Base-by-base conservation (phyloP, 208 protist species). In the Acanthamoeba sp. region DNA sequence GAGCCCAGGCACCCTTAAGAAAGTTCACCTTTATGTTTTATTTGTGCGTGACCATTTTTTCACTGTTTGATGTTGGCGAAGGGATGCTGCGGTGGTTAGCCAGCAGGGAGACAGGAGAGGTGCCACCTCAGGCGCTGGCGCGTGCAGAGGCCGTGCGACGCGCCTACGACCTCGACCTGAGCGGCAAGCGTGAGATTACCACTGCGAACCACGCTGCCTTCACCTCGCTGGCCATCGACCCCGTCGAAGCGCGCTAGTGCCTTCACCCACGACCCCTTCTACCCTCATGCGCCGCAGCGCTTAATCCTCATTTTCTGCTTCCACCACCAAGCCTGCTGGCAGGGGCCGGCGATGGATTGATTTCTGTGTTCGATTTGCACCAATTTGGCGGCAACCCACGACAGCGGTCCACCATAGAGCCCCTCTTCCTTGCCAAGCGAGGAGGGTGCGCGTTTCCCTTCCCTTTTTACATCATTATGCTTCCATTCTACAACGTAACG, bases 301-400 rank as follows among this genome's bases (percentile, higher is more conserved):
- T 50, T 12, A 50, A 36, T 38, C 16, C 71, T n/a, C 10, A 12
- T 52, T 82, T 2, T 20, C 14, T 62, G 55, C 55, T 20, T 50
- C 12, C 45, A 50, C 18, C 45, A 50, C 45, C 9, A 50, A 87
- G 78, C 32, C 57, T 87, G 42, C 42, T 87, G 20, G 38, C 78
- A 42, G 78, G 78, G 7, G 14, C 78, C 16, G 48, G 42, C 6
- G 42, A 55, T 87, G 78, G 42, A 34, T 5, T 22, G 38, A 38
- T 87, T 24, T 87, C 78, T 1, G 78, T 87, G 78, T 87, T 59
- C 29, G 78, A 87, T 38, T 38, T 87, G 78, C 42, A 87, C 24
- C 78, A 87, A 87, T 38, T 40, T 9, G 24, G n/a, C 7, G 78
- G 32, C 78, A 45, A 87, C 42, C 34, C 38, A 55, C 16, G 78